Base-by-base conservation (phyloP, 2,329 filamentous ascomycete genomes). In the Cercospora sp. region DNA sequence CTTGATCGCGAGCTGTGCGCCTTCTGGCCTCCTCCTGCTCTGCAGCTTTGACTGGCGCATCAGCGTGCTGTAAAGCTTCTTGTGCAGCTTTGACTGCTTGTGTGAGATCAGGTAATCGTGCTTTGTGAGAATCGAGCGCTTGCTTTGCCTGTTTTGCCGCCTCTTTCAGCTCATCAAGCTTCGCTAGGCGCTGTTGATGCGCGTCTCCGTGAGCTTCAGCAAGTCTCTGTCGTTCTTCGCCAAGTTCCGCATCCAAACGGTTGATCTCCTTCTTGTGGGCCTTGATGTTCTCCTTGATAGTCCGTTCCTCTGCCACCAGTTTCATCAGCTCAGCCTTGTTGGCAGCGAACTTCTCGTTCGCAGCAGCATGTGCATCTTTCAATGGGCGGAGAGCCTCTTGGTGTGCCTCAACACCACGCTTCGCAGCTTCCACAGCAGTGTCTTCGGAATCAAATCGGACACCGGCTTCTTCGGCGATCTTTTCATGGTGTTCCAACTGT, bases 161-260 rank as follows among this genome's bases (percentile, higher is more conserved):
- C 26, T 83, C 76, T 73, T 88, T 86, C 34, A 75, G 68, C 40
- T 74, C 67, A 3, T 75, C 74, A 3, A 91, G 82, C 74, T 90
- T 85, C 18, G 82, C 81, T 40, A 87, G 79, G 74, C 89, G 92
- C 70, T 85, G 82, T 8, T 86, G 83, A 74, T 91, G 88, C 26
- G 87, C 87, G 28, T 90, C 91, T 43, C 93, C 92, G 73, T 91
- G 90, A 2, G 88, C 85, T 63, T 78, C 79, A 16, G 78, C 78
- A 45, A 97, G 84, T 3, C 89, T 88, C 59, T 81, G 78, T 72
- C 86, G 82, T 76, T 92, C 89, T 3, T 84, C 82, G 2, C 77
- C 69, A 32, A 89, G 86, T 13, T 85, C 81, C 30, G 76, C 69
- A 64, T 83, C 75, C 9, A 80, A 78, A 2, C 81, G 79, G 21